Evolutionary conservation across 805 yeast genomes (phyloP).

Genomic region (Wickerhamiella sergipiensis): DNA sequence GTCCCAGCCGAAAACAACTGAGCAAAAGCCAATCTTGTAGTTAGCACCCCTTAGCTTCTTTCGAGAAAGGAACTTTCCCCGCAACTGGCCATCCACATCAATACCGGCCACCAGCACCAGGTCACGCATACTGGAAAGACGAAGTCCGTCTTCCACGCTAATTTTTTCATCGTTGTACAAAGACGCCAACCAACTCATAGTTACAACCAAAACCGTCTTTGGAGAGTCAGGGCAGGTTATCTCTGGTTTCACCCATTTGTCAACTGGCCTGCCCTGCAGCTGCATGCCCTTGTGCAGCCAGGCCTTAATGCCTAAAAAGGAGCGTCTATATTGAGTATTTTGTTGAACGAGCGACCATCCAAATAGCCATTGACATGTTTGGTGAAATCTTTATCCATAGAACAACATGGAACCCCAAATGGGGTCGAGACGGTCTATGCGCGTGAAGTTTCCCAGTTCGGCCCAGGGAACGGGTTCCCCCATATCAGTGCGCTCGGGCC

Average conservation of each 20-base stretch:
- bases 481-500: neutral
- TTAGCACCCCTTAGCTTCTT: slow-evolving; percentile 17
- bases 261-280: neutral
- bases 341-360: no score
- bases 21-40: slow-evolving; percentile 24
- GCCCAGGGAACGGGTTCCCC: neutral
- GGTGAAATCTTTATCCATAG: no score
- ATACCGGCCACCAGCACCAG: slow-evolving; percentile 24
- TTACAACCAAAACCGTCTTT: neutral
- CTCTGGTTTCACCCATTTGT: neutral
- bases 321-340: no score
- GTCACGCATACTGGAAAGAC: neutral
- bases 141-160: neutral
- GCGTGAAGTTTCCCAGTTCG: neutral
- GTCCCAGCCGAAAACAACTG: slow-evolving; percentile 26
- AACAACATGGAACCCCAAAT: no score
- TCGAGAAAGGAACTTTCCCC: slow-evolving; percentile 24
- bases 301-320: no score
- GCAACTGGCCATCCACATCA: slow-evolving; percentile 24
- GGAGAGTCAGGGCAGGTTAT: neutral
- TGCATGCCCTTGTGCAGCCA: neutral
- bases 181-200: neutral
- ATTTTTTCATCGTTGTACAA: neutral
- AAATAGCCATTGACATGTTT: no score
- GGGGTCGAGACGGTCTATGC: neutral